These are phyloP conservation scores for Termitomyces bulborhizus DNA, from an alignment of 768 basidiomycete species.

Conservation along the genomic window DNA sequence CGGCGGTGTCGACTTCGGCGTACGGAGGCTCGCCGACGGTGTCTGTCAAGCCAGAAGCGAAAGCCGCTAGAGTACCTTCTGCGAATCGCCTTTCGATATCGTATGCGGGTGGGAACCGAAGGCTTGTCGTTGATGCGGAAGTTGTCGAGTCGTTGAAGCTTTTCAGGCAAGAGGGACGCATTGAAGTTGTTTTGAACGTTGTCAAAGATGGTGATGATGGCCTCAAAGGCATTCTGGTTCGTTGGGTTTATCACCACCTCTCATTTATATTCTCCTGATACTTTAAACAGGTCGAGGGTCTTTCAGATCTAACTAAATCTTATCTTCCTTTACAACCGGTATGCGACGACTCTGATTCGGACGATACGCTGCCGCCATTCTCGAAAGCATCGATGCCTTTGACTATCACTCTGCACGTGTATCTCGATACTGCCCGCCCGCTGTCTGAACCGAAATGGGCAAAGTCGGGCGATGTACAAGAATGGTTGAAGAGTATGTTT, in stretches of 20 bases:
- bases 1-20: constrained; percentile 38
- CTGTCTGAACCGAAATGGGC: constrained; percentile 97
- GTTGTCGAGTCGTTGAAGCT: constrained; percentile 79
- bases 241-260: constrained; percentile 17
- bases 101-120: constrained; percentile 82
- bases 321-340: constrained; percentile 55
- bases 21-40: constrained; percentile 41
- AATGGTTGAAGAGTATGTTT: constrained; percentile 88
- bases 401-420: constrained; percentile 59
- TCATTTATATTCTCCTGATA: background rate
- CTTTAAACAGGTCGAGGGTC: constrained; percentile 57
- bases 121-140: constrained; percentile 86
- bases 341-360: constrained; percentile 35
- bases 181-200: constrained; percentile 72
- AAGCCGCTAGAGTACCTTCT: constrained; percentile 48
- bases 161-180: constrained; percentile 74
- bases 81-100: constrained; percentile 91
- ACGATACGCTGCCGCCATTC: constrained; percentile 72
- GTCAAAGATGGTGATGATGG: constrained; percentile 47
- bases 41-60: constrained; percentile 27
- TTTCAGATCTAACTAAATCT: constrained; percentile 66
- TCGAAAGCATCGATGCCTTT: constrained; percentile 45
- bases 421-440: constrained; percentile 84
- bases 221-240: constrained; percentile 72
- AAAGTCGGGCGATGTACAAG: constrained; percentile 88